Percentiles rank a stretch among this genome's conserved stretches.
phyloP scores from a whole-genome alignment of 2,329 filamentous ascomycete species.

The Alternaria infectoria region DNA sequence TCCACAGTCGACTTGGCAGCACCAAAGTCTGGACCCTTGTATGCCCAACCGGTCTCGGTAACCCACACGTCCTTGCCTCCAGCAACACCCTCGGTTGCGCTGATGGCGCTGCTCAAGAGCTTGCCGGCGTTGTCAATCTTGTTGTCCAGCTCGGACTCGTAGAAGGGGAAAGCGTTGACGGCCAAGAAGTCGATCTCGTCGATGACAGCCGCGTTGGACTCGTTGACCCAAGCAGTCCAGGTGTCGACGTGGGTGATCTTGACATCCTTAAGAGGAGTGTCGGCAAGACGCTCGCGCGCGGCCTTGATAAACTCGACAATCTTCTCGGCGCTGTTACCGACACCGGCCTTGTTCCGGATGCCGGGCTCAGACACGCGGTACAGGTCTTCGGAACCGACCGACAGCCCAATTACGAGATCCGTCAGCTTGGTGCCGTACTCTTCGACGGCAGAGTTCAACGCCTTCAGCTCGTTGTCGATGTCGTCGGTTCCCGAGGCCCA shows the following conservation, averaged over 20 bases:
- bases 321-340: slow-evolving; percentile 66
- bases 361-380: slow-evolving; percentile 76
- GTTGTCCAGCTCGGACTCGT: slow-evolving; percentile 42
- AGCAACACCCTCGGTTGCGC: slow-evolving; percentile 37
- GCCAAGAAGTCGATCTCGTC: slow-evolving; percentile 46
- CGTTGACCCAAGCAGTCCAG: slow-evolving; percentile 46
- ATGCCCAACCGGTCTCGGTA: slow-evolving; percentile 49
- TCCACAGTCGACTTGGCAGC: slow-evolving; percentile 34
- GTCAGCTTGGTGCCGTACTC: slow-evolving; percentile 59
- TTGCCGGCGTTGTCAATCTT: slow-evolving; percentile 51
- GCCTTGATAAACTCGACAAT: slow-evolving; percentile 65
- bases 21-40: slow-evolving; percentile 37
- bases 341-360: slow-evolving; percentile 64
- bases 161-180: slow-evolving; percentile 49
- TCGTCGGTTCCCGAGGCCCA: slow-evolving; percentile 61
- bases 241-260: slow-evolving; percentile 53
- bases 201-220: slow-evolving; percentile 44
- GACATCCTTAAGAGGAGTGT: slow-evolving; percentile 63
- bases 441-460: slow-evolving; percentile 39
- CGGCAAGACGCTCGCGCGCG: slow-evolving; percentile 58
- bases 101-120: slow-evolving; percentile 37
- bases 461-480: slow-evolving; percentile 45
- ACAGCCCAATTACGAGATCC: slow-evolving; percentile 45
- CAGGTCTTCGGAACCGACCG: slow-evolving; percentile 54
- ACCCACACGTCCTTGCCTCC: slow-evolving; percentile 47